These are phyloP conservation scores for Mallotus japonicus DNA, from an alignment of 441 rosid genomes.

Conservation along the genomic window DNA sequence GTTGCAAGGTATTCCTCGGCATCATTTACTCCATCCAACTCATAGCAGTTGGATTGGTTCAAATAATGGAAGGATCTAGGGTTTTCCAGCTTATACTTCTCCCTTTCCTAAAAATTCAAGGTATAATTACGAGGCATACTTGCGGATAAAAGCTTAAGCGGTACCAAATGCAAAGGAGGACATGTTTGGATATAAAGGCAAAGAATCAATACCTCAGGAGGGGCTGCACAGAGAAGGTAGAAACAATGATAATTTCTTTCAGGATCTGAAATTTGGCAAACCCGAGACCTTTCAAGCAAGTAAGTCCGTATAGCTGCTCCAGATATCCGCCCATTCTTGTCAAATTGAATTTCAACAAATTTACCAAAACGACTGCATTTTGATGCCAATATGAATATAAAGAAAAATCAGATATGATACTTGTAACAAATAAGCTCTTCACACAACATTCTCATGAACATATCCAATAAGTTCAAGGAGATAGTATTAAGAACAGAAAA, in stretches of 20 bases:
- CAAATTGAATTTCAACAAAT: slow-evolving; percentile 99
- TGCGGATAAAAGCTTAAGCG: slow-evolving; percentile 13
- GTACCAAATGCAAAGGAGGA: slow-evolving; percentile 4
- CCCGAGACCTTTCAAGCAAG: slow-evolving; percentile 99
- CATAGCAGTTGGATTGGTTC: slow-evolving; percentile 87
- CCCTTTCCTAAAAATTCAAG: slow-evolving; percentile 63
- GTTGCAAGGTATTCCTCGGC: slow-evolving; percentile 95
- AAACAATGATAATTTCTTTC: slow-evolving; percentile 99
- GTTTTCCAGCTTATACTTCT: slow-evolving; percentile 69
- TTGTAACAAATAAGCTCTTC: slow-evolving; percentile 8
- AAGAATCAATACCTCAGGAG: slow-evolving; percentile 75
- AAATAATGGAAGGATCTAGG: slow-evolving; percentile 81
- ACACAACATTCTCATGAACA: slow-evolving; percentile 13
- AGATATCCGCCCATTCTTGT: slow-evolving; percentile 95
- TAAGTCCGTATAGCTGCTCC: slow-evolving; percentile 99
- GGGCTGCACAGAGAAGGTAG: slow-evolving; percentile 97
- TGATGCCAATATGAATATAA: slow-evolving; percentile 27
- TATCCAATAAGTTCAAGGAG: slow-evolving; percentile 4
- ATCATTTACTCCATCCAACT: slow-evolving; percentile 87
- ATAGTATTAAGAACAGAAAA: not conserved
- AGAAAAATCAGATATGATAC: slow-evolving; percentile 13
- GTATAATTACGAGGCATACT: slow-evolving; percentile 14
- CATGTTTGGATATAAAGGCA: slow-evolving; percentile 12
- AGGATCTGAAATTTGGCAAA: slow-evolving; percentile 97
- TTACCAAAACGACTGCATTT: slow-evolving; percentile 97